Evolutionary conservation across 202 grass and related monocot genomes (phyloP), one percentile per base, ranked within the genome.

Genomic region (Musa balbisiana): DNA sequence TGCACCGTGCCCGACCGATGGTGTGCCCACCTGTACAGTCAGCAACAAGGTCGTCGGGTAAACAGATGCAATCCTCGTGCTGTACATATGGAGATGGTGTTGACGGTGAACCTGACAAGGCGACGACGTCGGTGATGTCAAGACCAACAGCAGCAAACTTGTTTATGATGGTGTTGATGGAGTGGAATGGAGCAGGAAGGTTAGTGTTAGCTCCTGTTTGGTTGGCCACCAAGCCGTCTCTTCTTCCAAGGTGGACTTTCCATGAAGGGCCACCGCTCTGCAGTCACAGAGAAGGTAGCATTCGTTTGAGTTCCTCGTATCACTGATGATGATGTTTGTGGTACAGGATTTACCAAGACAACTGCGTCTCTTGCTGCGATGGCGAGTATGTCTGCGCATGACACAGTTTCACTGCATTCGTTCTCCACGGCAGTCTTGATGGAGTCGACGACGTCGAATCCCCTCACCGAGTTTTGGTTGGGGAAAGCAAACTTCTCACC

Each of bases 161-260:
- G 17, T 11, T 1, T 1, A 12, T 72, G 80, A 94, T 93, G 0
- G 0, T 1, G 72, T 2, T 12, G 71, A 90, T 81, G 51, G 81
- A 0, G 1, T 88, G 53, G n/a, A 64, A 80, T 1, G 92, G 89
- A 19, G 62, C 19, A 6, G 92, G 87, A 20, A 96, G 87, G 79
- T 85, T 85, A 10, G 14, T 83, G 80, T 84, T 82, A 0, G 89
- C 92, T 8, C 90, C 90, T 25, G 87, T 76, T 77, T 88, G 89
- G 23, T 96, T 96, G 16, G 89, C 87, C 49, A 80, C 85, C 51
- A 78, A 67, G 0, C 92, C 87, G 71, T 96, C 92, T 81, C 85
- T 88, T 75, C 92, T 82, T 1, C 92, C 87, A 69, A 96, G 55
- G n/a, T 79, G 82, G 0, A 96, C 92, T 22, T 64, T 80, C 49